Percentiles rank a stretch among this genome's conserved stretches.
Conservation (phyloP, 2,329 filamentous ascomycete genomes). For the Colletotrichum costaricense region DNA sequence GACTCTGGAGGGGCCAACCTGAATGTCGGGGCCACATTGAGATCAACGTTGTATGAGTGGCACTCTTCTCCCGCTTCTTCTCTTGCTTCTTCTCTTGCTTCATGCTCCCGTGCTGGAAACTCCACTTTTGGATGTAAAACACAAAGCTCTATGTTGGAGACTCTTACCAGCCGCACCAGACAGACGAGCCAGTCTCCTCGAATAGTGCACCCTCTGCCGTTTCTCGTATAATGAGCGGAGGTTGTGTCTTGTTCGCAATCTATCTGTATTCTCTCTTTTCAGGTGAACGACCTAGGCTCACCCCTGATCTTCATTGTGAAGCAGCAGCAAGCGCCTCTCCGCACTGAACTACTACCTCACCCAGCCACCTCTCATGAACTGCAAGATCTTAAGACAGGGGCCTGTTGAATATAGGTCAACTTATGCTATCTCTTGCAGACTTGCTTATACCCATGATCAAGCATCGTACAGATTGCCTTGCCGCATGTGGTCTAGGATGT, state of each 20-base stretch:
- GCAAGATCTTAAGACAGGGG: conserved; percentile 5
- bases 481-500: neutral
- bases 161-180: neutral
- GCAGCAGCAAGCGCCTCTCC: neutral
- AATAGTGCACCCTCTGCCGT: neutral
- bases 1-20: neutral
- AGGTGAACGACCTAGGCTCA: neutral
- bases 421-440: neutral
- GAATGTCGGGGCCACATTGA: neutral
- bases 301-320: conserved; percentile 31
- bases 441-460: neutral
- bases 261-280: conserved; percentile 11
- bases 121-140: neutral
- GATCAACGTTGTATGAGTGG: neutral
- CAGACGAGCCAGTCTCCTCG: neutral
- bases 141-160: neutral
- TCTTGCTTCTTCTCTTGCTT: neutral
- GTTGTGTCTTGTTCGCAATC: conserved; percentile 9
- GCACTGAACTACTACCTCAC: conserved; percentile 21
- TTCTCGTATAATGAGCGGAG: neutral
- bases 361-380: neutral
- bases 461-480: neutral
- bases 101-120: neutral
- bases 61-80: neutral
- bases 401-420: neutral